A percentile compares a stretch with the other conserved stretches of the same genome.
Evolutionary conservation across 2,329 filamentous ascomycete genomes (phyloP).

Genomic region (Acephala macrosclerotiorum): DNA sequence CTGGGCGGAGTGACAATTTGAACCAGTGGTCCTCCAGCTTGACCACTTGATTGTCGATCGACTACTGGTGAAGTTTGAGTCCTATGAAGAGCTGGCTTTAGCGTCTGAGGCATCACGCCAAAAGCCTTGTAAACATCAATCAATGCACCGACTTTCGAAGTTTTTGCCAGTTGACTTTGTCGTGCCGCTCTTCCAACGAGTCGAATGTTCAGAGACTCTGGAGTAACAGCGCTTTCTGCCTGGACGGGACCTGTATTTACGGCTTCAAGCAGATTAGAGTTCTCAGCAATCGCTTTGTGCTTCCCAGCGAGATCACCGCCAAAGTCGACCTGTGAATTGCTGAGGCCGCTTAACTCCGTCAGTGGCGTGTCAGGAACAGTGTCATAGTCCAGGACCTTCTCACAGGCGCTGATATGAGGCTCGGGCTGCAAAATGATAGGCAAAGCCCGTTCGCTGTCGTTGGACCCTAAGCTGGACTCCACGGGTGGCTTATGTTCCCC

Average conservation of each 20-base stretch:
- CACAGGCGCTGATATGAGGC: background rate
- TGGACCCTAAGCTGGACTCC: background rate
- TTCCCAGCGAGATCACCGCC: background rate
- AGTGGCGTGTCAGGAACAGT: background rate
- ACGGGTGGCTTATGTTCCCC: background rate
- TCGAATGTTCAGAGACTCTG: slow-evolving; percentile 23
- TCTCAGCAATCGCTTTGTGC: background rate
- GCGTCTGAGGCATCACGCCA: slow-evolving; percentile 28
- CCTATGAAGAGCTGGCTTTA: slow-evolving; percentile 16
- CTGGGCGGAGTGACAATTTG: slow-evolving; percentile 1
- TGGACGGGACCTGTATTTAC: background rate
- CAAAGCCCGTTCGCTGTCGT: background rate
- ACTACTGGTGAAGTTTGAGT: slow-evolving; percentile 12
- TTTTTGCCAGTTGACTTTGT: background rate
- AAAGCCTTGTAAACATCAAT: slow-evolving; percentile 36
- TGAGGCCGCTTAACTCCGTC: background rate
- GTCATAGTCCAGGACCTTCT: background rate
- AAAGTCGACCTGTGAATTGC: background rate
- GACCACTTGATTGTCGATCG: background rate
- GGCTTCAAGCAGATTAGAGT: background rate
- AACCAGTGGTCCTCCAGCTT: background rate
- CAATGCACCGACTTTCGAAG: slow-evolving; percentile 26
- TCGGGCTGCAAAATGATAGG: background rate
- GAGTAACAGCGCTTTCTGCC: background rate
- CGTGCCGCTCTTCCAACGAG: slow-evolving; percentile 27